Evolutionary conservation across 2,329 filamentous ascomycete species (phyloP).

Genomic region (Parastagonospora avenae): DNA sequence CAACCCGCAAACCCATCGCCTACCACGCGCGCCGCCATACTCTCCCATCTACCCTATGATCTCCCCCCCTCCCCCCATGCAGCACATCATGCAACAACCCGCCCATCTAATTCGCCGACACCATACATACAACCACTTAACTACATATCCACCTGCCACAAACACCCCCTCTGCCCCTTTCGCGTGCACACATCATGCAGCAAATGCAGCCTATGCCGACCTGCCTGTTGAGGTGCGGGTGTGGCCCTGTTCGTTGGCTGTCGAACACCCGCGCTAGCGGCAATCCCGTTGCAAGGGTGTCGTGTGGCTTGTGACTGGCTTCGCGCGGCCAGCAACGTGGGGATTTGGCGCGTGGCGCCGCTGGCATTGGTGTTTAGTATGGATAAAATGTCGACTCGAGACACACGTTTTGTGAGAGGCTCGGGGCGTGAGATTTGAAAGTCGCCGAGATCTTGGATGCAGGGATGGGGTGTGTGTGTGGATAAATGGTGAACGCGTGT

Average conservation of each 20-base stretch:
- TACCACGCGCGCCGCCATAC: background rate
- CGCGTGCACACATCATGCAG: slow-evolving; percentile 8
- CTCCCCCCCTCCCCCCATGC: slow-evolving; percentile 1
- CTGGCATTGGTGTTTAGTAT: slow-evolving; percentile 8
- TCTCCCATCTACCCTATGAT: background rate
- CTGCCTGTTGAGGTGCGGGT: slow-evolving; percentile 1
- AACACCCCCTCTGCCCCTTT: background rate
- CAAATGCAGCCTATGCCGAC: slow-evolving; percentile 7
- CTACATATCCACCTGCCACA: slow-evolving; percentile 5
- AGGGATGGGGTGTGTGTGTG: background rate
- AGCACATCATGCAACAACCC: background rate
- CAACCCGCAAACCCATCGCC: too few relatives aligned
- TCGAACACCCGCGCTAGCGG: slow-evolving; percentile 7
- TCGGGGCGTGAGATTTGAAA: slow-evolving; percentile 1
- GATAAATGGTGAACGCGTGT: too few relatives aligned
- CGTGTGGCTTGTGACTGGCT: slow-evolving; percentile 10
- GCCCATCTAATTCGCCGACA: slow-evolving; percentile 1
- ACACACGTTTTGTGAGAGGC: slow-evolving; percentile 5
- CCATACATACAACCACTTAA: slow-evolving; percentile 1
- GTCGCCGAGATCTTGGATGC: background rate
- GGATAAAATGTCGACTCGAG: background rate
- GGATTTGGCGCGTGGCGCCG: slow-evolving; percentile 2
- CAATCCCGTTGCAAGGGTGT: slow-evolving; percentile 7
- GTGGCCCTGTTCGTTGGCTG: slow-evolving; percentile 19
- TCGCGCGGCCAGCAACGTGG: slow-evolving; percentile 5